Evolutionary conservation across 768 basidiomycete genomes (phyloP), one percentile per base, ranked within the genome.

Genomic region (Filobasidium floriforme): DNA sequence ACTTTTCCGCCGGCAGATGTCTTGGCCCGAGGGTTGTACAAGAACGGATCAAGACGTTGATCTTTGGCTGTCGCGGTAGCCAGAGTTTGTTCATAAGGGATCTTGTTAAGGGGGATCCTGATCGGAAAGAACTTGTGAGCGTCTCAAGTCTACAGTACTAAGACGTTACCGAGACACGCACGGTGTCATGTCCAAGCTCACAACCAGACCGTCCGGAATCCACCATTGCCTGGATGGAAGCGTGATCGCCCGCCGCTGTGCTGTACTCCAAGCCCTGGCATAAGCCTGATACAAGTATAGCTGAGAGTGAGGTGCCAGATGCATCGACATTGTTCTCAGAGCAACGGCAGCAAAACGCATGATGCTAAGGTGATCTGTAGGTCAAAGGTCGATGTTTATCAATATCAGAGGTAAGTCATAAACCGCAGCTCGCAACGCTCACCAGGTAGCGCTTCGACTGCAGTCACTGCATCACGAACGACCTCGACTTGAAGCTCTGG

Each of bases 361-460:
- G 57, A 96, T 89, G 1, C 88, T 83, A 46, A 86, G 82, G 72
- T 90, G 86, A 79, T 98, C 94, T 93, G 72, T 12, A 1, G 26
- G 43, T 9, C 32, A 37, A 37, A 9, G 3, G 9, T 37, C 32
- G 32, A 37, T 37, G 9, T 37, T 9, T 3, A 37, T 37, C 9
- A 37, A 37, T 37, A 37, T 9, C 32, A 37, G 9, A 9, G 32
- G 9, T 37, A 9, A n/a, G n/a, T n/a, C n/a, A n/a, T n/a, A n/a
- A n/a, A n/a, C n/a, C n/a, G n/a, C 28, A 37, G 15, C 11, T n/a
- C n/a, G 7, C 18, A 1, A 44, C 0, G 79, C 83, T 62, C 68
- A 90, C 92, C 92, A 65, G 94, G 92, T 26, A 99, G 80, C 15
- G 90, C 86, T 77, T 97, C 91, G 1, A 91, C 89, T 1, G 98